Percentiles rank a stretch among this genome's conserved stretches.
These are phyloP conservation scores for Candida glucosophila DNA, from an alignment of 1,139 yeast genomes.

Conservation along the genomic window DNA sequence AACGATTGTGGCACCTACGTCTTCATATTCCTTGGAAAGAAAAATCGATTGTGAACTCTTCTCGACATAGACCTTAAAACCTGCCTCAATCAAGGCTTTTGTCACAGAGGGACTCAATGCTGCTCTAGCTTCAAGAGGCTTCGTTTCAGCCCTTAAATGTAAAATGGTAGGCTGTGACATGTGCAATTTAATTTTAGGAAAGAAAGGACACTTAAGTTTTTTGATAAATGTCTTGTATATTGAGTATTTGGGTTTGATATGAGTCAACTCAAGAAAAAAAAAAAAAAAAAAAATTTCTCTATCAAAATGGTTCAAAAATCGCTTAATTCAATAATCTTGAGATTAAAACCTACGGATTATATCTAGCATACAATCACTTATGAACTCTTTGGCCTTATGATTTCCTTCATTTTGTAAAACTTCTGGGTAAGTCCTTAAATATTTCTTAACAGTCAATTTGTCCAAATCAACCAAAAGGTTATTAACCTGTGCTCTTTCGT, in stretches of 20 bases:
- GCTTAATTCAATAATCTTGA: too few species aligned
- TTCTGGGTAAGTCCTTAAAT: conserved; percentile 53
- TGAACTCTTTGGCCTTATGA: conserved; percentile 17
- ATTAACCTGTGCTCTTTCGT: conserved; percentile 45
- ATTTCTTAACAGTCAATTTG: conserved; percentile 37
- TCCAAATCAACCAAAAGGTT: conserved; percentile 30
- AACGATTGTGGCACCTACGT: conserved; percentile 78
- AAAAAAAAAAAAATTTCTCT: neutral
- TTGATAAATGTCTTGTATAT: conserved; percentile 1
- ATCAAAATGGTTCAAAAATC: too few species aligned
- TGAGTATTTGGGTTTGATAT: neutral
- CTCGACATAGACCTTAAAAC: conserved; percentile 83
- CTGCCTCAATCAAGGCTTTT: conserved; percentile 75
- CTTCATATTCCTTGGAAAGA: conserved; percentile 61
- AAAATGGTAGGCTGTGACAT: conserved; percentile 37
- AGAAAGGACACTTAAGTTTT: too few species aligned
- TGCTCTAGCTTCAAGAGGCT: conserved; percentile 95
- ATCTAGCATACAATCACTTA: too few species aligned
- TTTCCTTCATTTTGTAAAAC: conserved; percentile 28
- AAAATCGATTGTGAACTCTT: conserved; percentile 80
- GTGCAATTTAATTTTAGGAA: too few species aligned
- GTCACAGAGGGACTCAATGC: conserved; percentile 91
- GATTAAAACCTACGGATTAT: too few species aligned
- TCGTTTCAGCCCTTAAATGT: conserved; percentile 91
- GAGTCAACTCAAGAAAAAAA: neutral